Base-by-base conservation (phyloP, 2,329 filamentous ascomycete genomes). In the Xylariales sp. region DNA sequence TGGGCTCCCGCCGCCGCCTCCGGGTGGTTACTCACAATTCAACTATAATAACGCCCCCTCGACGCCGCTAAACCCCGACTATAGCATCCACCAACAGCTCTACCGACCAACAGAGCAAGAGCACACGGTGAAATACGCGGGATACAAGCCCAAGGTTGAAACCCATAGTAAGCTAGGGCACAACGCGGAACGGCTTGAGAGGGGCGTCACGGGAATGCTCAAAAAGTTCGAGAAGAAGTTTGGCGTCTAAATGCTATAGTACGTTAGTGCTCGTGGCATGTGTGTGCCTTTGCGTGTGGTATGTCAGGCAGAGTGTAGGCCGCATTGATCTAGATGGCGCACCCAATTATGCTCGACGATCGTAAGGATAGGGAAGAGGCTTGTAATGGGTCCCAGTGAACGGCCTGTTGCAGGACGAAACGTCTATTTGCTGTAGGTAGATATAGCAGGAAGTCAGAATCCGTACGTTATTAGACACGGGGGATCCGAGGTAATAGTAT, bases 221-320 rank as follows among this genome's bases (percentile, higher is more conserved):
- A 93, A 91, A 85, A 93, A 90, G 81, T 85, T 94, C 79, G 91
- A 94, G 82, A 93, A 92, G 87, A 91, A 89, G 77, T 90, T 91
- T 80, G 36, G 52, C n/a, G 52, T 54, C 1, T 54, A 54, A 14
- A 9, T 49, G 30, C 23, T 12, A 8, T 12, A 28, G 18, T 1
- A 28, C 18, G 5, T 30, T 5, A 28, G 23, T 30, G 12, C 12
- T 41, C 1, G 9, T 14, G 9, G 12, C 9, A 48, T 48, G 45
- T 49, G 9, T 39, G 6, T 39, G 12, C 36, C 23, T 23, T 23
- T 49, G 18, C 12, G 5, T 49, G 10, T 3, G 18, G 18, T 49
- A 30, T 18, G 46, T 2, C 12, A 14, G 12, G 39, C 39, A 41
- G 39, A 12, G 4, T 41, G 9, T 14, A 14, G 10, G 39, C 10